These are phyloP conservation scores for Marsdenia floribunda DNA, from an alignment of 257 asterid species.

Conservation along the genomic window DNA sequence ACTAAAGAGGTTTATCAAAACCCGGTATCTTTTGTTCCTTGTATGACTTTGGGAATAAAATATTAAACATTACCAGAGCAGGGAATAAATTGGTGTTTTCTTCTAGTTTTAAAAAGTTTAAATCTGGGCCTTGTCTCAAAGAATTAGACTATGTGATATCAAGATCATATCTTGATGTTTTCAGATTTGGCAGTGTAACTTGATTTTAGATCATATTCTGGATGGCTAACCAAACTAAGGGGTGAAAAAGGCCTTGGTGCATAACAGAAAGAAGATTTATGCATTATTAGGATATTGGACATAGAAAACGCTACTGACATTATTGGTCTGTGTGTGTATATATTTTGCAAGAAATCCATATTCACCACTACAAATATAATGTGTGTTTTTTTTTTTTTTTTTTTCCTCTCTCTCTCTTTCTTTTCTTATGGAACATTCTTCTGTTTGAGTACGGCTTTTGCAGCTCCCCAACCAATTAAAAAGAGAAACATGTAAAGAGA, in stretches of 20 bases:
- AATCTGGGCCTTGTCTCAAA: neutral
- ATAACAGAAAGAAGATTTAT: neutral
- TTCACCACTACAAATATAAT: neutral
- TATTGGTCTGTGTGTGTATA: neutral
- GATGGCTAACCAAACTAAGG: neutral
- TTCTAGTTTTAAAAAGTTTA: too few species aligned
- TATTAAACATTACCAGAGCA: neutral
- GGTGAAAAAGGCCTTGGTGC: neutral
- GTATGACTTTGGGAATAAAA: too few species aligned
- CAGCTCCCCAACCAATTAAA: slow-evolving; percentile 26
- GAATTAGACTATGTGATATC: neutral
- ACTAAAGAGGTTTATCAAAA: neutral
- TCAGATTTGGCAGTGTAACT: neutral
- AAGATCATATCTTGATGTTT: neutral
- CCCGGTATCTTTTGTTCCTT: neutral
- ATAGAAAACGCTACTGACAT: neutral
- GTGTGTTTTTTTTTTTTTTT: neutral
- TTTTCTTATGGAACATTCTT: neutral
- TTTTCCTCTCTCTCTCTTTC: too few species aligned
- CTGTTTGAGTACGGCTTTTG: slow-evolving; percentile 14
- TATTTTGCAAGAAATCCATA: neutral
- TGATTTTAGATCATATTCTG: neutral
- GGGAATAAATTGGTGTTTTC: neutral
- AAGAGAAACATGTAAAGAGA: slow-evolving; percentile 68
- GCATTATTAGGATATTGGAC: neutral